Evolutionary conservation across 495 filamentous ascomycete genomes (phyloP).

Genomic region (Xylaria curta): DNA sequence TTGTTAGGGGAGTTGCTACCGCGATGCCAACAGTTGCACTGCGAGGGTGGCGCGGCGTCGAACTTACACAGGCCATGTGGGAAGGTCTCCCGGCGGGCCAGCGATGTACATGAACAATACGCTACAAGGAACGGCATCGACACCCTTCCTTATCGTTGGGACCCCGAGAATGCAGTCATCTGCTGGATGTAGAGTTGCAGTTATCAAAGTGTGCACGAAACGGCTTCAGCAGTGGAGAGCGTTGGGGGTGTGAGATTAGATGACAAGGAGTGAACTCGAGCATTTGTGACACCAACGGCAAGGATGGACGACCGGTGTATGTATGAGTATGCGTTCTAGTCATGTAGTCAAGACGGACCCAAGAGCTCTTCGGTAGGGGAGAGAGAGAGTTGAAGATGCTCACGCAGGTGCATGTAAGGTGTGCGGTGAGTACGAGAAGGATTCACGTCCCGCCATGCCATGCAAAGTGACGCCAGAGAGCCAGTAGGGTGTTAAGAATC

Average conservation of each 20-base stretch:
- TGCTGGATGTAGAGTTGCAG: constrained; percentile 20
- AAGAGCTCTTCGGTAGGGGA: not conserved
- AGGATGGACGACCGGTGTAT: constrained; percentile 8
- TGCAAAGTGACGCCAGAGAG: not conserved
- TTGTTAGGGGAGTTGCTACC: constrained; percentile 18
- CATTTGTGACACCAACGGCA: constrained; percentile 17
- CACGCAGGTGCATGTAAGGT: not conserved
- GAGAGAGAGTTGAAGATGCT: constrained; percentile 3
- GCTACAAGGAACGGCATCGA: constrained; percentile 18
- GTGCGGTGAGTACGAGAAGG: not conserved
- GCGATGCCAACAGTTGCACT: constrained; percentile 21
- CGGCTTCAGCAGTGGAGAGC: constrained; percentile 7
- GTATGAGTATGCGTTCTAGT: not conserved
- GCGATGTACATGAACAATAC: constrained; percentile 21
- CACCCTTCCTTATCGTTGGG: constrained; percentile 14
- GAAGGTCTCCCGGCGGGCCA: constrained; percentile 11
- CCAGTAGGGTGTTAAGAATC: not conserved
- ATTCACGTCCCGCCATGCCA: constrained; percentile 5
- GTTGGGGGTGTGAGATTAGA: constrained; percentile 25
- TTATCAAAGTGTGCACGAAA: constrained; percentile 10
- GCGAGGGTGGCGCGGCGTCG: constrained; percentile 19
- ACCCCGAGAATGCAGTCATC: constrained; percentile 23
- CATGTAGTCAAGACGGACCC: not conserved
- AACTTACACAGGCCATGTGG: constrained; percentile 16
- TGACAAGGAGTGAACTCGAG: constrained; percentile 7